Evolutionary conservation across 2,329 filamentous ascomycete species (phyloP), one percentile per base, ranked within the genome.

Genomic region (Fusarium kyushuense): DNA sequence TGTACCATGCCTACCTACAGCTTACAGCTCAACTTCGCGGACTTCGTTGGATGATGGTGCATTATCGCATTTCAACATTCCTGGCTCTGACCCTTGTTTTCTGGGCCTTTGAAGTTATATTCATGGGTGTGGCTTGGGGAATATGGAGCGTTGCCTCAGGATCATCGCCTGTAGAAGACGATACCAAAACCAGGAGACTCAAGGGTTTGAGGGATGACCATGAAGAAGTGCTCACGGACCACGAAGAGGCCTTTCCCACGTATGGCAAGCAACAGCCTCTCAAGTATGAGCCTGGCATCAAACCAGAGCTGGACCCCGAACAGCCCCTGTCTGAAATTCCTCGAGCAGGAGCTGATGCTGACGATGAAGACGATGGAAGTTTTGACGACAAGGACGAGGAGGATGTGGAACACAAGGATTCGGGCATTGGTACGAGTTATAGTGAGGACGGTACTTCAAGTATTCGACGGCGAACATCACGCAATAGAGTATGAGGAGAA

Each of bases 11-110:
- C 6, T 81, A 80, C 16, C 84, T 97, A 33, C 86, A 85, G 4
- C 88, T 98, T 65, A 89, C 86, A 29, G 94, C 95, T 6, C 86
- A 89, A 54, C 89, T 97, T 67, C 84, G 86, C 13, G 95, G 95
- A 0, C 77, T 97, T 63, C 83, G 91, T 48, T 96, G 92, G 88
- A 73, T 94, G 56, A 97, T 99, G 92, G 96, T 96, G 74, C 89
- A 93, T 64, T 90, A 95, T 80, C 88, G 91, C 14, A 74, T 96
- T 35, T 77, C 88, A 3, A 89, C 89, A 7, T 94, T 93, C 60
- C 53, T 91, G 1, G 74, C 90, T 1, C 91, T 94, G 72, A 92
- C 90, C 0, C 78, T 82, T 1, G 71, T 87, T 1, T 97, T 97
- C 78, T 98, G 94, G 93, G 76, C 82, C 2, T 87, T 88, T 14